Evolutionary conservation across 192 early-diverging fungal genomes (phyloP).

Genomic region (Mortierella claussenii): DNA sequence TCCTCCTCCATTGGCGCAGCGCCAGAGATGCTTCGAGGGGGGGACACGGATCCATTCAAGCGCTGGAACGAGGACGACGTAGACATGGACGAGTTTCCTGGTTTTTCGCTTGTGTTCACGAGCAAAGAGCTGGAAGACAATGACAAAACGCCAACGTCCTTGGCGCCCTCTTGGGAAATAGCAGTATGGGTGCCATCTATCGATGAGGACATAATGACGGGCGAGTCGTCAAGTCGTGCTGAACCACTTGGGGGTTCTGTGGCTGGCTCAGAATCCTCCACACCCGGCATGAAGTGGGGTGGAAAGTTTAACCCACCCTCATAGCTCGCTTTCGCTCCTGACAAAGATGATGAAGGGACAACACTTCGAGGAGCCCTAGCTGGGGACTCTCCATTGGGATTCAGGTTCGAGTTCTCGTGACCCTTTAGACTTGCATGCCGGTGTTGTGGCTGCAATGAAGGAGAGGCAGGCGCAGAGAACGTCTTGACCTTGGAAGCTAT

Average conservation of each 20-base stretch:
- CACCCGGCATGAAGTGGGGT: constrained; percentile 25
- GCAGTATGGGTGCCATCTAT: too few species aligned
- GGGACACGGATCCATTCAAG: constrained; percentile 19
- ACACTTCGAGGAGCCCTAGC: constrained; percentile 2
- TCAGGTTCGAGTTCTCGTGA: constrained; percentile 22
- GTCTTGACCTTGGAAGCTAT: background rate
- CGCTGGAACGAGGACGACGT: constrained; percentile 19
- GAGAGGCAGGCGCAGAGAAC: background rate
- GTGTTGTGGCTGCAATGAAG: background rate
- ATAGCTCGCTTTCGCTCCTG: too few species aligned
- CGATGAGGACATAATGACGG: too few species aligned
- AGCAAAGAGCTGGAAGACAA: too few species aligned
- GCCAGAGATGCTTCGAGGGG: constrained; percentile 6
- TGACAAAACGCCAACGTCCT: too few species aligned
- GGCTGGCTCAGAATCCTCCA: too few species aligned
- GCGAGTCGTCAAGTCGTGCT: too few species aligned
- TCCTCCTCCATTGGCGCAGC: constrained; percentile 14
- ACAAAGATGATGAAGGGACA: too few species aligned
- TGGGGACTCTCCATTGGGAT: constrained; percentile 42
- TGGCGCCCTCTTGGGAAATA: too few species aligned
- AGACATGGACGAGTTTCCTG: too few species aligned
- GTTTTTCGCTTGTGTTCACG: too few species aligned
- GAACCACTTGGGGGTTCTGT: too few species aligned
- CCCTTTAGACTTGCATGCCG: constrained; percentile 3
- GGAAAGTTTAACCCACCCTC: constrained; percentile 6